A percentile compares a stretch with the other conserved stretches of the same genome.
phyloP scores from a whole-genome alignment of 2,329 filamentous ascomycete species.

The Cytospora mali region DNA sequence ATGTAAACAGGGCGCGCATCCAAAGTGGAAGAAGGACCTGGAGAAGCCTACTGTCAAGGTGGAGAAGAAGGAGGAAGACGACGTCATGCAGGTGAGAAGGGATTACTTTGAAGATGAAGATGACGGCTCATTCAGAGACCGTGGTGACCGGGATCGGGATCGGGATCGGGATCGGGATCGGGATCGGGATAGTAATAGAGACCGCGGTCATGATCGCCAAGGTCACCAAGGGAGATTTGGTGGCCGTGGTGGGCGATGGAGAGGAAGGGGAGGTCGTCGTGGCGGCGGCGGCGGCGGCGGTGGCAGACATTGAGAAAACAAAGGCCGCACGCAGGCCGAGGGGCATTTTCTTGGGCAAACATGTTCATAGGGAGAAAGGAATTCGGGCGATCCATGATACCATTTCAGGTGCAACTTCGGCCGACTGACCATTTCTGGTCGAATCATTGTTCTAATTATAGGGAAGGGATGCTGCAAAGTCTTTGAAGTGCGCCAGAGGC shows the following conservation, averaged over 20 bases:
- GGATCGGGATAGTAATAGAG: constrained; percentile 32
- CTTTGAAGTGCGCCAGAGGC: background rate
- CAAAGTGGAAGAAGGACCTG: constrained; percentile 76
- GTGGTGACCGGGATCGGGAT: constrained; percentile 39
- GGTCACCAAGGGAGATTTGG: constrained; percentile 39
- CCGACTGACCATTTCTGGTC: background rate
- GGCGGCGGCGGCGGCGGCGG: constrained; percentile 10
- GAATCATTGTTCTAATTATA: background rate
- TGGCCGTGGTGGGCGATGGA: constrained; percentile 38
- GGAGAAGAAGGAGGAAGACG: constrained; percentile 62
- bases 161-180: constrained; percentile 38
- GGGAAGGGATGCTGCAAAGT: background rate
- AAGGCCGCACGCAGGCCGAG: background rate
- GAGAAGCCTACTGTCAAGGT: constrained; percentile 75
- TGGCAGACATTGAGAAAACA: constrained; percentile 25
- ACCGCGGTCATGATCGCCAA: constrained; percentile 31
- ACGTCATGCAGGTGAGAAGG: constrained; percentile 49
- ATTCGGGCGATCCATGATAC: background rate
- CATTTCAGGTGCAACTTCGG: background rate
- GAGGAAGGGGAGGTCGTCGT: constrained; percentile 36
- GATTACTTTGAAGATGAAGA: constrained; percentile 37
- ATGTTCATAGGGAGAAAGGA: background rate
- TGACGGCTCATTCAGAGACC: constrained; percentile 41
- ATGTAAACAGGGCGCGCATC: constrained; percentile 82
- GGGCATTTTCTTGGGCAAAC: background rate